Percentiles rank a stretch among this genome's conserved stretches.
phyloP scores from a whole-genome alignment of 169 alveolate species.

The Babesia ovata region DNA sequence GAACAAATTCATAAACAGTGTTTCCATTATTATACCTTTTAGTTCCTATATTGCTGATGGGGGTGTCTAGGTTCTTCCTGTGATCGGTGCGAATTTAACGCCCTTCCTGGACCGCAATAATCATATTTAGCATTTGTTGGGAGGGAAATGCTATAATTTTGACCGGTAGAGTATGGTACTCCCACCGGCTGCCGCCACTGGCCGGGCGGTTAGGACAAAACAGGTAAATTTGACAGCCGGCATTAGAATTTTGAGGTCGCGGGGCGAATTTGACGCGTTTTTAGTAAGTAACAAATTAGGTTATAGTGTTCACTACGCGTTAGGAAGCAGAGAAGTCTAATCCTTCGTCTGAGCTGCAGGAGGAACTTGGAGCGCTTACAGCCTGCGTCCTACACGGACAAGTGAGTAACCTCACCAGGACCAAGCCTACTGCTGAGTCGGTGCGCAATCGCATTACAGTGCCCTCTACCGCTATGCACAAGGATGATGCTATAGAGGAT shows the following conservation, averaged over 20 bases:
- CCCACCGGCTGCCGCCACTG: constrained; percentile 11
- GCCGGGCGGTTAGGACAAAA: constrained; percentile 40
- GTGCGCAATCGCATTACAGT: constrained; percentile 39
- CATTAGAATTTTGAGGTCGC: constrained; percentile 47
- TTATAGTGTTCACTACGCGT: not conserved
- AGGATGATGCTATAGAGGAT: constrained; percentile 49
- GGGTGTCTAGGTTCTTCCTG: not conserved
- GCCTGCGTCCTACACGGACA: constrained; percentile 53
- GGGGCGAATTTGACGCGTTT: constrained; percentile 54
- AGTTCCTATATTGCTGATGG: not conserved
- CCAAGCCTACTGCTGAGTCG: constrained; percentile 46
- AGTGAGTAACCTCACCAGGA: constrained; percentile 39
- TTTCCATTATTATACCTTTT: not conserved
- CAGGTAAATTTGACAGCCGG: constrained; percentile 55
- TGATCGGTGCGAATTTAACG: not conserved
- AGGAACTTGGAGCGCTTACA: constrained; percentile 46
- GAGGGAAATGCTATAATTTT: not conserved
- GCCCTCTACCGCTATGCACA: constrained; percentile 62
- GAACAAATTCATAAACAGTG: not conserved
- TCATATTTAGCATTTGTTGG: not conserved
- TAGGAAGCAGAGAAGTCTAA: constrained; percentile 38
- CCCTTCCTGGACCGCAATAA: not conserved
- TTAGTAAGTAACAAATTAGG: constrained; percentile 14
- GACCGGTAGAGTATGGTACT: constrained; percentile 41
- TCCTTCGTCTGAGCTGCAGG: constrained; percentile 28